These are phyloP conservation scores for Trichoderma afroharzianum DNA, from an alignment of 2,329 filamentous ascomycete species.

Conservation along the genomic window DNA sequence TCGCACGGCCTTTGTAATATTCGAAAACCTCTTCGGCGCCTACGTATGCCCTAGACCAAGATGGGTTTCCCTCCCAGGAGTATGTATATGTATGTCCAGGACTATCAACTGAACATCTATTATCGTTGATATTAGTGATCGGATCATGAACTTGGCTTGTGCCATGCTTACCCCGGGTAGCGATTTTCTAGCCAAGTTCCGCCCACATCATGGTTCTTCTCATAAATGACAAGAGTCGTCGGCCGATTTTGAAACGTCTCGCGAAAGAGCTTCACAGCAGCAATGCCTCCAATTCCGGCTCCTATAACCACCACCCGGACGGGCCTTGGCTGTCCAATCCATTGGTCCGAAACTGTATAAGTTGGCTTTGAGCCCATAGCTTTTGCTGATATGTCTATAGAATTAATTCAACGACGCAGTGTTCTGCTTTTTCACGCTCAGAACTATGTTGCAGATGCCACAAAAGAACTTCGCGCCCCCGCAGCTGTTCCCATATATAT, in stretches of 20 bases:
- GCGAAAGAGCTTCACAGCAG: background rate
- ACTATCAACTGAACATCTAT: background rate
- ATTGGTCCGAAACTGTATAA: background rate
- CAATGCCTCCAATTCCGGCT: background rate
- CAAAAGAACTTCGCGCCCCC: background rate
- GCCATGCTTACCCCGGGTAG: background rate
- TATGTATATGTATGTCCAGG: background rate
- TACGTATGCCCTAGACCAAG: background rate
- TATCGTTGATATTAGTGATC: background rate
- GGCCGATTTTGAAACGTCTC: background rate
- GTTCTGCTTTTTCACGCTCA: background rate
- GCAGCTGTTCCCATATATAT: background rate
- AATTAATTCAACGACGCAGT: background rate
- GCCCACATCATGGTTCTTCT: background rate
- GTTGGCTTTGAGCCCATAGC: background rate
- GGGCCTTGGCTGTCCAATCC: background rate
- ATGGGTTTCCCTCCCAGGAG: background rate
- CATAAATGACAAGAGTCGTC: background rate
- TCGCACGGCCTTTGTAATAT: background rate
- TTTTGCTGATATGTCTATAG: background rate
- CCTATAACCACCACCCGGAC: background rate
- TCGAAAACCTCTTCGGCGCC: background rate
- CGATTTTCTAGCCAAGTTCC: background rate
- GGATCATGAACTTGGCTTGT: background rate
- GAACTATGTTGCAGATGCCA: background rate